These are phyloP conservation scores for Alternaria solani DNA, from an alignment of 2,329 filamentous ascomycete species.

Conservation along the genomic window DNA sequence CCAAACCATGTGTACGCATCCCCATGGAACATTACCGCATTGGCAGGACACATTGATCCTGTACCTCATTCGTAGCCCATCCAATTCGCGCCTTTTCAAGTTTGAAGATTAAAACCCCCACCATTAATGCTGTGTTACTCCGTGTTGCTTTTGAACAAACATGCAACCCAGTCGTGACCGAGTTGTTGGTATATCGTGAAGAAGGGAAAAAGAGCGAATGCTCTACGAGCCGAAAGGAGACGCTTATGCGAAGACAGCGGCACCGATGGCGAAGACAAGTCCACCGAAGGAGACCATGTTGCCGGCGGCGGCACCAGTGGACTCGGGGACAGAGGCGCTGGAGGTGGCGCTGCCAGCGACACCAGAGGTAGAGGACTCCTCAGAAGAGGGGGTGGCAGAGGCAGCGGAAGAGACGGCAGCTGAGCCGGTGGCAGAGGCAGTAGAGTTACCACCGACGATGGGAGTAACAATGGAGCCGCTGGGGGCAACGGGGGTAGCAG, in stretches of 20 bases:
- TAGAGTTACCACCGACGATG: conserved; percentile 22
- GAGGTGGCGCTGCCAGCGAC: conserved; percentile 18
- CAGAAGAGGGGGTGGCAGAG: conserved; percentile 2
- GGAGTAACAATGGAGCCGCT: conserved; percentile 11
- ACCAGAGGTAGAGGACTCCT: conserved; percentile 12
- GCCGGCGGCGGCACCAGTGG: conserved; percentile 35
- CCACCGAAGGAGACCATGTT: conserved; percentile 43
- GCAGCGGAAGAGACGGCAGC: conserved; percentile 1
- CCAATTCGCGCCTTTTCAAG: neutral
- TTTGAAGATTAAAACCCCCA: conserved; percentile 9
- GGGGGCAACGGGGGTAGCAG: conserved; percentile 19
- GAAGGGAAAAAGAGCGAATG: conserved; percentile 4
- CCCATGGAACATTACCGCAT: conserved; percentile 9
- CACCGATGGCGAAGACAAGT: conserved; percentile 38
- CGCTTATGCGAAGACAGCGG: conserved; percentile 42
- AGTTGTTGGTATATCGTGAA: conserved; percentile 12
- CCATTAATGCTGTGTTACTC: conserved; percentile 18
- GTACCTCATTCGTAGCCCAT: conserved; percentile 1
- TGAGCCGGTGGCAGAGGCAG: conserved; percentile 13
- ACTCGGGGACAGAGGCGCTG: conserved; percentile 19
- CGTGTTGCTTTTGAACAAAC: conserved; percentile 11
- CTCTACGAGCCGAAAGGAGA: neutral
- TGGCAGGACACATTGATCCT: conserved; percentile 6
- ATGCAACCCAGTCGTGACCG: conserved; percentile 11
- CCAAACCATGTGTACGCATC: conserved; percentile 2